Evolutionary conservation across 1,139 yeast genomes (phyloP), one percentile per base, ranked within the genome.

Genomic region (Kodamaea derodonti): DNA sequence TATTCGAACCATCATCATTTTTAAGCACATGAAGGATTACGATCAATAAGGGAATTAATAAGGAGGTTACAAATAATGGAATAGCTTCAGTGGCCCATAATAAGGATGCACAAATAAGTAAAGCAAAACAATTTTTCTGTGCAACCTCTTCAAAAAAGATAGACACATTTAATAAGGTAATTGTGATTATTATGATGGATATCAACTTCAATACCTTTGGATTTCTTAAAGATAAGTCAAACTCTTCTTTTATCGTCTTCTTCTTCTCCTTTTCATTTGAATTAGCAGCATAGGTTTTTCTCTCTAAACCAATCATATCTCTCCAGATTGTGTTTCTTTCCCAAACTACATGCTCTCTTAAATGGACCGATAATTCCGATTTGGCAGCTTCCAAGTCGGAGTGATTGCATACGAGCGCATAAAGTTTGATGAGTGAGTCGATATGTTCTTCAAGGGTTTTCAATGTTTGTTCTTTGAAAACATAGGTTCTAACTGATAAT

Each of bases 11-110:
- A 30, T 70, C 74, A 1, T 49, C 43, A 49, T 78, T 70, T 48
- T 78, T 80, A 41, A 78, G 56, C 4, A 80, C 82, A 33, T 64
- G 65, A 43, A 80, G 74, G 13, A 70, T 55, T 5, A 70, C 71
- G 32, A 80, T 81, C 32, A 75, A 65, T 33, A 81, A 55, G 3
- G 88, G 88, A 33, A 81, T 75, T 29, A 79, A 54, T 35, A 81
- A 57, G 1, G 87, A 78, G 4, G 87, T 81, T 6, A 78, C 80
- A 54, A 79, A 80, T 37, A 81, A 62, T 13, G 88, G 88, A 31
- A 81, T 69, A 2, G 86, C 77, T 52, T 80, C 88, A 12, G 83
- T 73, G 2, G 87, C 87, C 87, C 87, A 81, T 36, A 80, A 59
- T 26, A 81, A 59, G 1, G 86, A 82, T n/a, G 82, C 81, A 57